A percentile compares a stretch with the other conserved stretches of the same genome.
Evolutionary conservation across 768 basidiomycete genomes (phyloP).

Genomic region (Mycena pura): DNA sequence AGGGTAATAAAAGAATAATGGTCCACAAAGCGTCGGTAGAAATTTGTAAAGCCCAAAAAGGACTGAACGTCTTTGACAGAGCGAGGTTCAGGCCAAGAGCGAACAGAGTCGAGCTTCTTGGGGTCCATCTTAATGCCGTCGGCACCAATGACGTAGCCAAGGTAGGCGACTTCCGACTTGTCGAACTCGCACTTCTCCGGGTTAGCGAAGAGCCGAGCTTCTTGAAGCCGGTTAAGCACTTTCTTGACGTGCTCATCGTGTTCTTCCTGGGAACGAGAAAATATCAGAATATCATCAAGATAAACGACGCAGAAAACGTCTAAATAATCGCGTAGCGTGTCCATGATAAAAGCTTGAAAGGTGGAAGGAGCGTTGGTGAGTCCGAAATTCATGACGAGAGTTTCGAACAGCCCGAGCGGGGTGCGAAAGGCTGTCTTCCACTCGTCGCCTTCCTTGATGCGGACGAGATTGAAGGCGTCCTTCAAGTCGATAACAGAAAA

Average conservation of each 20-base stretch:
- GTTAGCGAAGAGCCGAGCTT: slow-evolving; percentile 40
- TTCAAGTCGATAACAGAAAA: slow-evolving; percentile 46
- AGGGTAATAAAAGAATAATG: slow-evolving; percentile 38
- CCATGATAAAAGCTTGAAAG: slow-evolving; percentile 52
- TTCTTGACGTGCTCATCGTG: slow-evolving; percentile 40
- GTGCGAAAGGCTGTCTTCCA: slow-evolving; percentile 53
- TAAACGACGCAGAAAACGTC: slow-evolving; percentile 49
- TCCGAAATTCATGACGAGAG: slow-evolving; percentile 43
- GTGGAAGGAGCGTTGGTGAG: slow-evolving; percentile 47
- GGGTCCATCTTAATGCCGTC: slow-evolving; percentile 45
- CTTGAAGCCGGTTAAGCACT: slow-evolving; percentile 40
- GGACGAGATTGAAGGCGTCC: slow-evolving; percentile 43
- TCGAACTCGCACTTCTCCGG: slow-evolving; percentile 52
- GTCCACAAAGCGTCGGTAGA: slow-evolving; percentile 45
- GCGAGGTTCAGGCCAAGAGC: slow-evolving; percentile 44
- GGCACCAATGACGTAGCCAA: slow-evolving; percentile 27
- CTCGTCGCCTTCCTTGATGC: slow-evolving; percentile 46
- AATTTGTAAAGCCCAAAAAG: slow-evolving; percentile 47
- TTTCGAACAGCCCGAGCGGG: slow-evolving; percentile 44
- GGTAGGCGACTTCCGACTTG: slow-evolving; percentile 40
- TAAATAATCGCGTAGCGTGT: slow-evolving; percentile 44
- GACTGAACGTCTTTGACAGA: slow-evolving; percentile 41
- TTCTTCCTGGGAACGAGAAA: slow-evolving; percentile 38
- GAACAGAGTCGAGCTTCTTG: slow-evolving; percentile 44
- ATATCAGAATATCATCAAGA: slow-evolving; percentile 53